Evolutionary conservation across 2,329 filamentous ascomycete species (phyloP).

Genomic region (Sporothrix brasiliensis): DNA sequence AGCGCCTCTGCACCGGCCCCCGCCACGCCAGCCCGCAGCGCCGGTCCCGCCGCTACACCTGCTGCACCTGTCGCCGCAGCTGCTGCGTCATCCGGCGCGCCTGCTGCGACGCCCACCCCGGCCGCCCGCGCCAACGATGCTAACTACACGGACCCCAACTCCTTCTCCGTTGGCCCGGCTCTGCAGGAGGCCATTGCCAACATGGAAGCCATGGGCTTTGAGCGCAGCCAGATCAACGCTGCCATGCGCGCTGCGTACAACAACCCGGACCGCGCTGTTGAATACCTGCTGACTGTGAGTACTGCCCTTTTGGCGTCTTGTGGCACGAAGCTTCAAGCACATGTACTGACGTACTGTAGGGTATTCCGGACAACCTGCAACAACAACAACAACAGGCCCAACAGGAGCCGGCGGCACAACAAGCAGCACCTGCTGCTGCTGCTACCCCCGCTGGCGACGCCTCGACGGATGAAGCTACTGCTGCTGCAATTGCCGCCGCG

Average conservation of each 20-base stretch:
- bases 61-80: constrained; percentile 54
- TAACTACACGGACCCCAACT: constrained; percentile 69
- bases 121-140: constrained; percentile 45
- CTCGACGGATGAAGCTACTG: constrained; percentile 49
- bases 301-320: too few species aligned
- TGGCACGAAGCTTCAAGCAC: not conserved
- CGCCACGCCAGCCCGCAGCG: constrained; percentile 60
- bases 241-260: constrained; percentile 96
- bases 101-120: constrained; percentile 54
- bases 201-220: constrained; percentile 98
- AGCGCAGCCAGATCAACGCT: constrained; percentile 81
- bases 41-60: constrained; percentile 54
- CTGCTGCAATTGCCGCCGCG: constrained; percentile 49
- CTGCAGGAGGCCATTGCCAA: constrained; percentile 80
- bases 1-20: constrained; percentile 48
- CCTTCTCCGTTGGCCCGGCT: constrained; percentile 83
- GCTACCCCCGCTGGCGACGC: constrained; percentile 48
- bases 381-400: constrained; percentile 48
- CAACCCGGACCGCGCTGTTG: constrained; percentile 95
- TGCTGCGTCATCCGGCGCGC: constrained; percentile 49
- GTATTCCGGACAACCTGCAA: constrained; percentile 84
- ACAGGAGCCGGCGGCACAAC: constrained; percentile 38
- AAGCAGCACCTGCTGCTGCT: constrained; percentile 4
- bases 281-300: constrained; percentile 86
- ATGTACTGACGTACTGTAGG: constrained; percentile 53